Conservation (phyloP, 805 yeast species). For the Saturnispora sekii region DNA sequence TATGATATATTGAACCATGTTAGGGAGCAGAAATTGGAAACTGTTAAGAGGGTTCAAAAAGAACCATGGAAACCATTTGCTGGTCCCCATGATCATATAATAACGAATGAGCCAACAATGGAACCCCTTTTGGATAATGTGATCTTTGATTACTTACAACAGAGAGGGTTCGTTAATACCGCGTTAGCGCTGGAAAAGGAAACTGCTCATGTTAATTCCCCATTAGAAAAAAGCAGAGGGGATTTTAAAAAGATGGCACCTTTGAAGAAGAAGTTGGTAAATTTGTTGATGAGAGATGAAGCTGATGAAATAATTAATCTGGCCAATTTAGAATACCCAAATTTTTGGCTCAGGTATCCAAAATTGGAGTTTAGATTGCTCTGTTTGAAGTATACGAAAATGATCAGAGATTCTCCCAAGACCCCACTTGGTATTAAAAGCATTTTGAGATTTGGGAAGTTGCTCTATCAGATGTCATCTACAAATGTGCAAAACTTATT, state of each 20-base stretch:
- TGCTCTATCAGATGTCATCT: conserved; percentile 25
- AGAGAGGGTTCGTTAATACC: conserved; percentile 48
- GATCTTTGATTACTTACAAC: conserved; percentile 41
- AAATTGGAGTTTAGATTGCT: conserved; percentile 32
- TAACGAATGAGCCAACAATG: conserved; percentile 15
- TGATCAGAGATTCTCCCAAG: conserved; percentile 20
- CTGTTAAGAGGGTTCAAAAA: conserved; percentile 14
- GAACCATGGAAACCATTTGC: conserved; percentile 9
- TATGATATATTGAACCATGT: conserved; percentile 43
- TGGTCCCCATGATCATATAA: conserved; percentile 7
- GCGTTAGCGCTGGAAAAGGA: conserved; percentile 44
- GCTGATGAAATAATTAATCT: conserved; percentile 34
- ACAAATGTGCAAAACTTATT: conserved; percentile 25
- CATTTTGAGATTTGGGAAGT: conserved; percentile 33
- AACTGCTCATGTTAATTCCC: neutral
- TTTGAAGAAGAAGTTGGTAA: conserved; percentile 34
- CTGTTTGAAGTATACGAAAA: conserved; percentile 34
- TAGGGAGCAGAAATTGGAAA: conserved; percentile 26
- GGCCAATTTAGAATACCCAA: conserved; percentile 31
- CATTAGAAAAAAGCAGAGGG: conserved; percentile 23
- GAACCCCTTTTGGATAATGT: conserved; percentile 15
- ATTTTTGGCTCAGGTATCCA: conserved; percentile 25
- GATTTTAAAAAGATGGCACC: conserved; percentile 3
- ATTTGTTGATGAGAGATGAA: conserved; percentile 32
- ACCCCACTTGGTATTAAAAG: conserved; percentile 17